Percentiles rank a stretch among this genome's conserved stretches.
These are phyloP conservation scores for Kickxella alabastrina DNA, from an alignment of 192 early-diverging fungal species.

Conservation along the genomic window DNA sequence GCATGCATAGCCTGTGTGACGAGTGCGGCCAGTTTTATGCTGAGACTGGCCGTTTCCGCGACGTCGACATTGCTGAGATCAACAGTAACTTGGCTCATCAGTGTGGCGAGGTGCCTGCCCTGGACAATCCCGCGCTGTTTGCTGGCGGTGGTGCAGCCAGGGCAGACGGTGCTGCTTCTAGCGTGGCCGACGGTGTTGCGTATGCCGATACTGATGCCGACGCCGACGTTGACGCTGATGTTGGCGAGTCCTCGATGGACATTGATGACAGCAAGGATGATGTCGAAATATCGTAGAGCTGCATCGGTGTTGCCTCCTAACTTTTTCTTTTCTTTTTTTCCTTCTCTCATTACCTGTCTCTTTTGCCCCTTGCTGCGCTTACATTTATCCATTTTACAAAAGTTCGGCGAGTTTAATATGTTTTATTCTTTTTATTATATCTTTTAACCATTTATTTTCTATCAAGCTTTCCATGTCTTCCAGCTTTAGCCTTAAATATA, in stretches of 20 bases:
- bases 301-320: neutral
- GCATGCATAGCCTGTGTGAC: constrained; percentile 50
- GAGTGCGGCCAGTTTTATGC: constrained; percentile 28
- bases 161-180: too few species aligned
- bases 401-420: too few species aligned
- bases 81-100: constrained; percentile 14
- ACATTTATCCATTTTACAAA: too few species aligned
- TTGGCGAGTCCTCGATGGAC: neutral
- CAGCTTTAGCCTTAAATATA: too few species aligned
- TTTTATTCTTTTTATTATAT: constrained; percentile 1
- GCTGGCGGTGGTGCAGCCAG: too few species aligned
- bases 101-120: constrained; percentile 17
- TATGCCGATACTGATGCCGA: neutral
- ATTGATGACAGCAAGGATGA: neutral
- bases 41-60: constrained; percentile 11
- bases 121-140: constrained; percentile 2
- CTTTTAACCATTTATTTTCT: too few species aligned
- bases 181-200: neutral
- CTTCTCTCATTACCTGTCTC: too few species aligned
- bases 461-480: too few species aligned
- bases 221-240: neutral
- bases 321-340: neutral
- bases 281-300: neutral
- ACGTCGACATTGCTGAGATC: constrained; percentile 18
- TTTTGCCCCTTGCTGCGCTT: too few species aligned